Percentiles rank a stretch among this genome's conserved stretches.
Conservation (phyloP, 331 rosid species). For the Pyracantha coccinea region DNA sequence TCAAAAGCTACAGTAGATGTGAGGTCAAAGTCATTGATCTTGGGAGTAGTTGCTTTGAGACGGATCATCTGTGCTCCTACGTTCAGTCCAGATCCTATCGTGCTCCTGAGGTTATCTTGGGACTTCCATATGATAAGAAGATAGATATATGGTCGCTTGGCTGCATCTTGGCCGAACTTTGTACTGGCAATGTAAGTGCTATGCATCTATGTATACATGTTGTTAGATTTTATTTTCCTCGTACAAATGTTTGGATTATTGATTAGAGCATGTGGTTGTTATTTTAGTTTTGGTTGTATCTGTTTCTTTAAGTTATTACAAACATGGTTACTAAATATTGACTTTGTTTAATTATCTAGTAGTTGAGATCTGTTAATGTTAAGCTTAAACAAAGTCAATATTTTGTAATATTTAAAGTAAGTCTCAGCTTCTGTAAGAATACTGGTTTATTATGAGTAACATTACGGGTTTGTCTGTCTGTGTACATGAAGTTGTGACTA, state of each 20-base stretch:
- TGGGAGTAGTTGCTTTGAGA: constrained; percentile 99
- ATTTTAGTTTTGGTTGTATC: neutral
- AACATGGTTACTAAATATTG: neutral
- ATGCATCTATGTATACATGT: neutral
- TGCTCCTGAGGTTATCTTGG: constrained; percentile 98
- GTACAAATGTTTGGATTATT: neutral
- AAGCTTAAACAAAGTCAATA: too few relatives aligned
- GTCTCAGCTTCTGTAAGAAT: neutral
- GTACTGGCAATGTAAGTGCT: constrained; percentile 89
- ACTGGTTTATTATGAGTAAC: neutral
- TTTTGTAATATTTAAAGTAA: too few relatives aligned
- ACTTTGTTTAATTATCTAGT: neutral
- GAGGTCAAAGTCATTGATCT: constrained; percentile 99
- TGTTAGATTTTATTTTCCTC: neutral
- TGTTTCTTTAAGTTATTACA: neutral
- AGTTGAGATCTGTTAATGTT: neutral
- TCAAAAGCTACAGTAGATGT: constrained; percentile 97
- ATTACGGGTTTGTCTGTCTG: neutral
- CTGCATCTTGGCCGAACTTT: constrained; percentile 96
- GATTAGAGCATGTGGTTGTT: neutral
- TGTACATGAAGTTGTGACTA: neutral
- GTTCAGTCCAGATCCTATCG: constrained; percentile 99
- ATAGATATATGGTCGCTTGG: constrained; percentile 99
- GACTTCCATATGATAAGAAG: constrained; percentile 92
- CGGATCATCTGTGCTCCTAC: constrained; percentile 96